Evolutionary conservation across 2,329 filamentous ascomycete genomes (phyloP).

Genomic region (Penicillium sp.): DNA sequence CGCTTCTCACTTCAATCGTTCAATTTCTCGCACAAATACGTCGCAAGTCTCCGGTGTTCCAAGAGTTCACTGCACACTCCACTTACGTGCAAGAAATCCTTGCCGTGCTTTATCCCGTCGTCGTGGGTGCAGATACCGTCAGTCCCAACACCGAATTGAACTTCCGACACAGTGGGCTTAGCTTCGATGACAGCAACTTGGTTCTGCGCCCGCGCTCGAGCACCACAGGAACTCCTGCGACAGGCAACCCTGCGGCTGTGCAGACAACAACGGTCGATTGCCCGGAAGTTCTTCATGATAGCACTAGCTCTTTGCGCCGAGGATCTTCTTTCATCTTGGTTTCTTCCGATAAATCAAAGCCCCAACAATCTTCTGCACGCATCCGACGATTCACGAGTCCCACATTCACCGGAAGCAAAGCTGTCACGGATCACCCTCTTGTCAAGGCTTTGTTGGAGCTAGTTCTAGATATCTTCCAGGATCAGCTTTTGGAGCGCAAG

Average conservation of each 20-base stretch:
- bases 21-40: conserved; percentile 80
- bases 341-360: conserved; percentile 65
- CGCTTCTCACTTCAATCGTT: conserved; percentile 73
- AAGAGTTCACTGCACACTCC: conserved; percentile 77
- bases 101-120: conserved; percentile 78
- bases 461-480: conserved; percentile 76
- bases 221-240: conserved; percentile 50
- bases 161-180: conserved; percentile 76
- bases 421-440: conserved; percentile 63
- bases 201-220: conserved; percentile 75
- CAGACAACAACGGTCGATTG: conserved; percentile 66
- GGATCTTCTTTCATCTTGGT: conserved; percentile 91
- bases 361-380: conserved; percentile 61
- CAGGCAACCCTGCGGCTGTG: conserved; percentile 60
- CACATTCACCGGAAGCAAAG: conserved; percentile 52
- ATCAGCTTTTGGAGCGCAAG: conserved; percentile 81
- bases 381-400: conserved; percentile 65
- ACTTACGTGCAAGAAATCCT: conserved; percentile 81
- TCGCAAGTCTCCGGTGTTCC: conserved; percentile 71
- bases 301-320: conserved; percentile 68
- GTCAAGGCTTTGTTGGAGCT: conserved; percentile 77
- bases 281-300: conserved; percentile 46
- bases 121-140: conserved; percentile 83
- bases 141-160: conserved; percentile 84
- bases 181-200: conserved; percentile 82